Evolutionary conservation across 2,329 filamentous ascomycete genomes (phyloP), one percentile per base, ranked within the genome.

Genomic region (Harringtonia lauricola): DNA sequence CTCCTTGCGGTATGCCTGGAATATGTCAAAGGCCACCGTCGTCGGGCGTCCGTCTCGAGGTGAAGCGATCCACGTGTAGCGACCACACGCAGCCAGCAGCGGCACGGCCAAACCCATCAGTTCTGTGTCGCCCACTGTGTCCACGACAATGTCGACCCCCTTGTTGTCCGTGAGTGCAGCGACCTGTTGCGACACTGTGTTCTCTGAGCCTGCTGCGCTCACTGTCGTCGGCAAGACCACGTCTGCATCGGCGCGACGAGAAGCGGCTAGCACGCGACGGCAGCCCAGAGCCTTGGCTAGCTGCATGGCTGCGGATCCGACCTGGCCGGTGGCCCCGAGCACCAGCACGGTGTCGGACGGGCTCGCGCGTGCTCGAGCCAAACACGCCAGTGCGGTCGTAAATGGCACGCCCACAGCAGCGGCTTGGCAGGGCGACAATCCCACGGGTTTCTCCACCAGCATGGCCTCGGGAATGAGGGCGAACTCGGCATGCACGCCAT

Each of bases 1-100:
- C 39, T 41, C 39, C 19, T 41, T 41, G 17, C 39, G 13, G 39
- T 41, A 41, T 4, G 39, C 39, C 30, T 34, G 29, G 10, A 41
- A 41, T 8, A 41, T 35, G 22, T 41, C 39, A 14, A 41, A 35
- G 12, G 17, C 15, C 10, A 41, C 10, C 9, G 19, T 21, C 19
- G 39, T 19, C 8, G 39, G 19, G 14, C 14, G 19, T 24, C 39
- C 39, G n/a, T 35, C 39, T 10, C 39, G 39, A 1, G 39, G 39
- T 3, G 39, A 13, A 4, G 39, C 19, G 31, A 41, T 41, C 39
- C 39, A 41, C 15, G 30, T 26, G 18, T 41, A 41, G 39, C 39
- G 39, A 2, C 39, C 39, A 2, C 31, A 19, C n/a, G 17, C 21
- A 19, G 39, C 39, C 39, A 41, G n/a, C 19, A 18, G 29, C n/a